Percentiles rank a stretch among this genome's conserved stretches.
Conservation (phyloP, 106 monocot genomes). For the Ottelia alismoides region DNA sequence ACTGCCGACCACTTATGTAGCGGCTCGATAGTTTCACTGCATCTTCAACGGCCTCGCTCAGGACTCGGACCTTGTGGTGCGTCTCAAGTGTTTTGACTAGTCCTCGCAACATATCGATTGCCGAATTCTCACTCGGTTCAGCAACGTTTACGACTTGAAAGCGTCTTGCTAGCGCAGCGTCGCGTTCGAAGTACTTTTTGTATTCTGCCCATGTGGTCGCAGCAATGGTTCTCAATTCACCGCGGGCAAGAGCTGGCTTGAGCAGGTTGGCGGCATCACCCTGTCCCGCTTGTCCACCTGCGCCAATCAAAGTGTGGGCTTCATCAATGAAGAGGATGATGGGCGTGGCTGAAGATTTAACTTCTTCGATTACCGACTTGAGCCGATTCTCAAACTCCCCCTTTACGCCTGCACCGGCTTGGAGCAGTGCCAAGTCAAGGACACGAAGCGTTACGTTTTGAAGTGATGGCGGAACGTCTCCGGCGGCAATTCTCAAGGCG, state of each 20-base stretch:
- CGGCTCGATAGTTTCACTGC: neutral
- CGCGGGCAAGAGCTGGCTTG: slow-evolving; percentile 19
- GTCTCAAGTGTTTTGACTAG: neutral
- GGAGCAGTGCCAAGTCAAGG: neutral
- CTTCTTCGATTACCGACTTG: neutral
- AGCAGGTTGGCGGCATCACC: neutral
- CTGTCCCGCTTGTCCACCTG: no score
- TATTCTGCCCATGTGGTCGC: slow-evolving; percentile 52
- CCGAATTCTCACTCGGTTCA: neutral
- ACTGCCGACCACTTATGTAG: no score
- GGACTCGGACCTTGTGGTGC: neutral
- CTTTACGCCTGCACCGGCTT: no score
- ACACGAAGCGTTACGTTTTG: neutral
- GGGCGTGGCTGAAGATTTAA: neutral
- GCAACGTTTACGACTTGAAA: no score
- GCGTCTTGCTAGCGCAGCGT: neutral
- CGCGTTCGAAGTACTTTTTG: slow-evolving; percentile 18
- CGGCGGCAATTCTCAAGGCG: neutral
- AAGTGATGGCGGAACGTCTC: neutral
- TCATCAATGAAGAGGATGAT: slow-evolving; percentile 46
- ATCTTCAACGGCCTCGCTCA: neutral
- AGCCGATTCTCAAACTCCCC: slow-evolving; percentile 35
- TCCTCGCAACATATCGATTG: neutral
- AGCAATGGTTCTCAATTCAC: slow-evolving; percentile 44
- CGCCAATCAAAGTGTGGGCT: slow-evolving; percentile 45